Conservation (phyloP, 345 rosid genomes). For the Ceriops zippeliana region DNA sequence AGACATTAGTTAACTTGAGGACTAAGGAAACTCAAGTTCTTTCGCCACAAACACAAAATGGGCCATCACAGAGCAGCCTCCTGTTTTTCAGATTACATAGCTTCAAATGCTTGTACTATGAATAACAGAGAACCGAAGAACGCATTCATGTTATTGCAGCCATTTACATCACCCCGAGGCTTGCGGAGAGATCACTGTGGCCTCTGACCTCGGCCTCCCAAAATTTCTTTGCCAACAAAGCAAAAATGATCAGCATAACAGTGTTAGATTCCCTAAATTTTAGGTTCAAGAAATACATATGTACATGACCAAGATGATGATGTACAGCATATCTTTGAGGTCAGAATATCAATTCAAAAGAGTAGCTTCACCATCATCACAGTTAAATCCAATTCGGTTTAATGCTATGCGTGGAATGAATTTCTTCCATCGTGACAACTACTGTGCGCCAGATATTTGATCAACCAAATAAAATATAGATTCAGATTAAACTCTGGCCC, state of each 20-base stretch:
- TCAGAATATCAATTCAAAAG: slow-evolving; percentile 22
- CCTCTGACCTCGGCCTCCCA: not conserved
- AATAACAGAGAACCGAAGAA: too few species aligned
- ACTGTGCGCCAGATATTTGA: slow-evolving; percentile 15
- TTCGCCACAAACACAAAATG: too few species aligned
- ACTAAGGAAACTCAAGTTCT: too few species aligned
- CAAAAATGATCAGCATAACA: not conserved
- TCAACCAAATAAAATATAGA: slow-evolving; percentile 18
- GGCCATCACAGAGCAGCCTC: too few species aligned
- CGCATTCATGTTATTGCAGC: not conserved
- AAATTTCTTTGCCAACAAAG: not conserved
- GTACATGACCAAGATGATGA: slow-evolving; percentile 29
- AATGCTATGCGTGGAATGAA: slow-evolving; percentile 8
- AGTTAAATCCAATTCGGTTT: slow-evolving; percentile 21
- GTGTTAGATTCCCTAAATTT: slow-evolving; percentile 16
- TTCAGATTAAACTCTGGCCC: slow-evolving; percentile 19
- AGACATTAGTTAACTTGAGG: too few species aligned
- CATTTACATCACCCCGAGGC: not conserved
- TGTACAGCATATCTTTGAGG: slow-evolving; percentile 35
- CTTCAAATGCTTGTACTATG: too few species aligned
- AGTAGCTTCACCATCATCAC: slow-evolving; percentile 13
- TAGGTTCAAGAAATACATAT: slow-evolving; percentile 22
- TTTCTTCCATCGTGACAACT: slow-evolving; percentile 19
- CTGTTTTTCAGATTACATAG: too few species aligned
- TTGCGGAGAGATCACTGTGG: not conserved